Base-by-base conservation (phyloP, 805 yeast genomes). In the Ogataea trehaloabstinens region DNA sequence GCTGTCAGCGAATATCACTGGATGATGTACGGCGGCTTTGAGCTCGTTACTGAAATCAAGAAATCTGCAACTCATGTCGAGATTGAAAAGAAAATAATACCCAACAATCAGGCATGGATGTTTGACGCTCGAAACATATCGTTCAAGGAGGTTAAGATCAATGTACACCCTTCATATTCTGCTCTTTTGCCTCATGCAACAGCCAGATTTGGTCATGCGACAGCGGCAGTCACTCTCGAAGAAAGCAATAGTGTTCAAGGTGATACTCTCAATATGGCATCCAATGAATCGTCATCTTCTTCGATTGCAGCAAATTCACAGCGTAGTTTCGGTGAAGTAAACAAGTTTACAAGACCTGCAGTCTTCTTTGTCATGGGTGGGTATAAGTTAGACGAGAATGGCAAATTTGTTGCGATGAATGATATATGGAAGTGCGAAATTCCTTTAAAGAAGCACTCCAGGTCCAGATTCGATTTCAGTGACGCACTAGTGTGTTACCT, bases 1-100 rank as follows among this genome's bases (percentile, higher is more conserved):
- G 67, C 61, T 38, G 61, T 84, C 4, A 74, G 85, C 4, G 65
- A 70, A n/a, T 60, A 77, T 25, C 80, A 80, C 49, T 67, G 78
- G 12, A 70, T 82, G 46, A 71, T 73, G 42, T 82, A 76, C 53
- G 95, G 91, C n/a, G 95, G 93, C 0, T 75, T 82, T 54, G 74
- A 73, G 51, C 52, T 68, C 4, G 45, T 52, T 5, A 68, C 69
- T 15, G 56, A 59, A 6, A 61, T 64, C 13, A 55, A 33, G 66
- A 44, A 46, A 63, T 13, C 65, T 28, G 39, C 40, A 4, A 70
- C 71, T 46, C 64, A 67, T 18, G 62, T 80, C 3, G 60, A 58
- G 5, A 49, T 82, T 40, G 44, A 37, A 11, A 55, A 51, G 28
- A 44, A 28, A 15, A 35, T 61, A 5, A 29, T 34, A 2, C 41